Percentiles rank a stretch among this genome's conserved stretches.
These are phyloP conservation scores for Venturia nashicola DNA, from an alignment of 2,329 filamentous ascomycete species.

Conservation along the genomic window DNA sequence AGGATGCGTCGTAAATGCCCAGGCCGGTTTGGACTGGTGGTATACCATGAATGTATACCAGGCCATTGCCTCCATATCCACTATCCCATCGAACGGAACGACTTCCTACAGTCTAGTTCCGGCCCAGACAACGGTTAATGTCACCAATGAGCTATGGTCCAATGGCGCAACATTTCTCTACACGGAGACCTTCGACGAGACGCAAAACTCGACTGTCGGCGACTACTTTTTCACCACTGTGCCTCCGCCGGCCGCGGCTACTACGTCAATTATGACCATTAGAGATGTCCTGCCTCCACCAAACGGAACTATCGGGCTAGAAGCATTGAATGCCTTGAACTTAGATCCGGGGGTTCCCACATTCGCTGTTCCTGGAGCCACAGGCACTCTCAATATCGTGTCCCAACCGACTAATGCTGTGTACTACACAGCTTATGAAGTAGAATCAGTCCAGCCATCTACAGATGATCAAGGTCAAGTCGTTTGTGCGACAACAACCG, in stretches of 20 bases:
- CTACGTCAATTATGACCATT: conserved; percentile 6
- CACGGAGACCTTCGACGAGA: not conserved
- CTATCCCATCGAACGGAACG: conserved; percentile 20
- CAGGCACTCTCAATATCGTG: not conserved
- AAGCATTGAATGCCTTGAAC: not conserved
- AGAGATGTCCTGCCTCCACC: conserved; percentile 4
- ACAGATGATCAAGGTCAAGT: not conserved
- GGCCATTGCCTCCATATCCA: conserved; percentile 5
- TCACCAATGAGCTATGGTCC: conserved; percentile 17
- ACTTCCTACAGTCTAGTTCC: conserved; percentile 12
- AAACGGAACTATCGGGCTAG: not conserved
- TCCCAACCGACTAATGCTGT: conserved; percentile 3
- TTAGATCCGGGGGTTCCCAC: conserved; percentile 1
- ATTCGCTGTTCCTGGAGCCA: not conserved
- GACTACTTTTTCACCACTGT: conserved; percentile 8
- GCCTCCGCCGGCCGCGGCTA: conserved; percentile 6
- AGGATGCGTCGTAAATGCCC: conserved; percentile 22
- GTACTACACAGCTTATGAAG: conserved; percentile 8
- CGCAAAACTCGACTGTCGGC: not conserved
- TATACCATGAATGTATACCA: conserved; percentile 8
- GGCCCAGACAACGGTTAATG: conserved; percentile 16
- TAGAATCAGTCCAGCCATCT: not conserved
- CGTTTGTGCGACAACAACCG: conserved; percentile 1
- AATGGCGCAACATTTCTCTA: not conserved
- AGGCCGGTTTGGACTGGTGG: conserved; percentile 23